A percentile compares a stretch with the other conserved stretches of the same genome.
Conservation (phyloP, 176 grass and related monocot species). For the Avena atlantica region DNA sequence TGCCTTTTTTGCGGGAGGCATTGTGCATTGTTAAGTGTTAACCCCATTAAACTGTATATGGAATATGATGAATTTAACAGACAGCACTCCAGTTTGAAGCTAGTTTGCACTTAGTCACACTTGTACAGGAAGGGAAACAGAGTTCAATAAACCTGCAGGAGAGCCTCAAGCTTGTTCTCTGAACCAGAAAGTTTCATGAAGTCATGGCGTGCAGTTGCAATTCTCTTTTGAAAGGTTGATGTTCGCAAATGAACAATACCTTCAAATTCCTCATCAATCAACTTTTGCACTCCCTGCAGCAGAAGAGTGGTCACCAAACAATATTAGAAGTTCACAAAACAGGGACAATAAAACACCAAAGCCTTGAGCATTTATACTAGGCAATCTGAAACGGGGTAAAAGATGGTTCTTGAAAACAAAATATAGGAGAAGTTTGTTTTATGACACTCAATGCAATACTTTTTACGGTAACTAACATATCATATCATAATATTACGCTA, state of each 20-base stretch:
- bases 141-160: constrained; percentile 72
- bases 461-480: constrained; percentile 7
- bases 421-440: not conserved
- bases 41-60: constrained; percentile 1
- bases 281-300: constrained; percentile 81
- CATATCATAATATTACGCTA: not conserved
- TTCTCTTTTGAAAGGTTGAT: constrained; percentile 88
- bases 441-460: not conserved
- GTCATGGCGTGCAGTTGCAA: constrained; percentile 95
- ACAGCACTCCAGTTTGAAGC: constrained; percentile 13
- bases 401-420: not conserved
- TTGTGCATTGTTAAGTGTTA: not conserved
- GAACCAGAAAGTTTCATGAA: constrained; percentile 92
- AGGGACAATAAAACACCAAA: not conserved
- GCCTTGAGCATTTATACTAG: constrained; percentile 1
- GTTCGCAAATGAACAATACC: constrained; percentile 92
- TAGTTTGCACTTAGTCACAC: constrained; percentile 18
- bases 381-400: constrained; percentile 10
- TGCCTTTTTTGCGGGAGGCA: not conserved
- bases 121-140: constrained; percentile 10
- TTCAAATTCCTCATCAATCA: constrained; percentile 95
- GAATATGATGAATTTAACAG: constrained; percentile 8
- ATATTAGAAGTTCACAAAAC: not conserved
- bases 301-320: constrained; percentile 24
- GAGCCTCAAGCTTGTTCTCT: constrained; percentile 97